Conservation (phyloP, 176 grass and related monocot species). For the Triticum monococcum region DNA sequence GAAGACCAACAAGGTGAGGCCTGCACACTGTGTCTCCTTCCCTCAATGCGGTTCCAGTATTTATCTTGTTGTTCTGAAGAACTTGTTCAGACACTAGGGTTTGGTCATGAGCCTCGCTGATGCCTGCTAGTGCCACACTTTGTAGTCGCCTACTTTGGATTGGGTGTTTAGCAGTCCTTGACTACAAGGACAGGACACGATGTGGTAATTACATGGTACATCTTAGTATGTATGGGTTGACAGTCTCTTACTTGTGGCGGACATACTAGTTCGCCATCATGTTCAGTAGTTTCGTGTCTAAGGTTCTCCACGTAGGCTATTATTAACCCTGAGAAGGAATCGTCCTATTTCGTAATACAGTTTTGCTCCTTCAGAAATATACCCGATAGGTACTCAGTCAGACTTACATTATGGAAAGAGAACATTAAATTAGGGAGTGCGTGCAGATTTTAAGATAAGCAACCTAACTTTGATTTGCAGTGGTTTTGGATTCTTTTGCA, state of each 20-base stretch:
- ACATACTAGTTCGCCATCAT: not conserved
- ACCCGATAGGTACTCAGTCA: not conserved
- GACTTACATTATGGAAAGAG: not conserved
- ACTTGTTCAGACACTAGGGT: not conserved
- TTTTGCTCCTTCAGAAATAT: not conserved
- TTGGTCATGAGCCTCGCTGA: not conserved
- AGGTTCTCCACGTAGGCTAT: not conserved
- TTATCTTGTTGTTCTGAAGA: not conserved
- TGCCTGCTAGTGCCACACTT: not conserved
- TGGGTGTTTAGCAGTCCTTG: not conserved
- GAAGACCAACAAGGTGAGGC: conserved; percentile 85
- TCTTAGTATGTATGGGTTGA: not conserved
- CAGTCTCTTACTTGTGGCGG: not conserved
- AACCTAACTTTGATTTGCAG: no score
- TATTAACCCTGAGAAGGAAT: not conserved
- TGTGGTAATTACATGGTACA: not conserved
- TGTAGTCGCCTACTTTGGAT: not conserved
- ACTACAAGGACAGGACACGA: no score
- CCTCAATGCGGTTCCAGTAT: not conserved
- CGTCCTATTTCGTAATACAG: not conserved
- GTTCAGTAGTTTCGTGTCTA: not conserved
- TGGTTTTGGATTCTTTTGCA: not conserved
- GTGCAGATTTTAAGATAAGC: no score
- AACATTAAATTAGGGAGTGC: not conserved
- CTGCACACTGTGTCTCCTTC: not conserved